These are phyloP conservation scores for Pyrenula aspistea DNA, from an alignment of 495 filamentous ascomycete species.

Conservation along the genomic window DNA sequence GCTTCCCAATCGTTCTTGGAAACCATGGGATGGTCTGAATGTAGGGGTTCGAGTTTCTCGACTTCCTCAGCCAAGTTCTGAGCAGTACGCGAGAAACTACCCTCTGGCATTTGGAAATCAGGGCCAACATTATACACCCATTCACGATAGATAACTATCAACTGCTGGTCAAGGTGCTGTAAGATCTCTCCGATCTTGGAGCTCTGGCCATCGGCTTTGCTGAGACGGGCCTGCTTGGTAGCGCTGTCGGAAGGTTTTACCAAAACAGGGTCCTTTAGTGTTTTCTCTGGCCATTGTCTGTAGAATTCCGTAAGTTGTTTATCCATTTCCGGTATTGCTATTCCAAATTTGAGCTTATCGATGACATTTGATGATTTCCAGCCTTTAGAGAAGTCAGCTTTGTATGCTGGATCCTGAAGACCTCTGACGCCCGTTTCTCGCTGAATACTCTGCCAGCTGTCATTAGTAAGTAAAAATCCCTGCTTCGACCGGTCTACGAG, in stretches of 20 bases:
- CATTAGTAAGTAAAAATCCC: slow-evolving; percentile 52
- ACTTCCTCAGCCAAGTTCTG: not conserved
- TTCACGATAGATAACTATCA: not conserved
- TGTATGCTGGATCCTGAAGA: slow-evolving; percentile 22
- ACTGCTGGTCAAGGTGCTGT: not conserved
- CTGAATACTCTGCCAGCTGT: slow-evolving; percentile 39
- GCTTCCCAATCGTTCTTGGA: not conserved
- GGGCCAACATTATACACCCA: not conserved
- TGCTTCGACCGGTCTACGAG: slow-evolving; percentile 77
- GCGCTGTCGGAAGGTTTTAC: not conserved
- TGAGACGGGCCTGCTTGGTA: not conserved
- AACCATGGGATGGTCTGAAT: not conserved
- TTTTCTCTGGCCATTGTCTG: slow-evolving; percentile 19
- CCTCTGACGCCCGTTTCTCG: slow-evolving; percentile 23
- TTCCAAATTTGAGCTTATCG: slow-evolving; percentile 58
- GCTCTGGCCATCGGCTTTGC: not conserved
- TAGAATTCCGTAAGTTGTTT: slow-evolving; percentile 35
- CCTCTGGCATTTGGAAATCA: not conserved
- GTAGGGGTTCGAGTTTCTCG: not conserved
- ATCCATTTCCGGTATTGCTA: slow-evolving; percentile 40
- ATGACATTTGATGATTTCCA: slow-evolving; percentile 41
- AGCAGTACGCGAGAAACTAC: not conserved
- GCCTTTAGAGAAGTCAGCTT: slow-evolving; percentile 23
- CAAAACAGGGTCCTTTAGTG: slow-evolving; percentile 4
- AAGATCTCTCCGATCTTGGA: not conserved